Conservation (phyloP, 768 basidiomycete species). For the Chalciporus piperatus region DNA sequence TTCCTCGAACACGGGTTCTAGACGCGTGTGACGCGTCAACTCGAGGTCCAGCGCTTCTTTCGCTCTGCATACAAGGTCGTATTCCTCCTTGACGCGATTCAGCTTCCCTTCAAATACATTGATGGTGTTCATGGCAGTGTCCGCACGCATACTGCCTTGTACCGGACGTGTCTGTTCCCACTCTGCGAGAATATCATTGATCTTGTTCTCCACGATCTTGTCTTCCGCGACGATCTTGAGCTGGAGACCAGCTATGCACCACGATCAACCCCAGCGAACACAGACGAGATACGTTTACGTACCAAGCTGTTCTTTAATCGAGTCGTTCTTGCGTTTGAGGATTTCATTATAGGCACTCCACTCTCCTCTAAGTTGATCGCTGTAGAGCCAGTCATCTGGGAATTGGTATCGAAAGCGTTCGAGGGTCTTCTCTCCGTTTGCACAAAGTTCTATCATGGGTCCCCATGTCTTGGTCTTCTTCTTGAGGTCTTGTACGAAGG, state of each 20-base stretch:
- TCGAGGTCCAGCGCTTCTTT: constrained; percentile 97
- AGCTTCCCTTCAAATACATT: constrained; percentile 93
- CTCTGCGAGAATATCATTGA: constrained; percentile 83
- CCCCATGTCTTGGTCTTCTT: constrained; percentile 96
- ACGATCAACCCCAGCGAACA: constrained; percentile 2
- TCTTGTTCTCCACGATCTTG: constrained; percentile 96
- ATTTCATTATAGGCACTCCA: constrained; percentile 99
- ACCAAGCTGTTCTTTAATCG: constrained; percentile 98
- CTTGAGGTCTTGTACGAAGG: constrained; percentile 98
- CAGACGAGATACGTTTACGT: constrained; percentile 23
- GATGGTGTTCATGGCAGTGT: constrained; percentile 94
- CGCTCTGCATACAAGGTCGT: constrained; percentile 91
- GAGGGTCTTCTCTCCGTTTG: constrained; percentile 93
- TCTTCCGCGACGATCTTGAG: constrained; percentile 99
- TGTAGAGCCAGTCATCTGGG: constrained; percentile 96
- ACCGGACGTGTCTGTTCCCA: constrained; percentile 98
- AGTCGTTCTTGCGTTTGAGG: constrained; percentile 94
- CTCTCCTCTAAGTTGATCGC: constrained; percentile 94
- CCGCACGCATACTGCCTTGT: constrained; percentile 94
- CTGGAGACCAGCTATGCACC: constrained; percentile 80
- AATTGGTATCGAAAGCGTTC: constrained; percentile 98
- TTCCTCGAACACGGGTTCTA: constrained; percentile 94
- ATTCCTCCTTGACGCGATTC: constrained; percentile 87
- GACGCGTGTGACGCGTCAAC: constrained; percentile 80
- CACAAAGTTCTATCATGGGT: constrained; percentile 93